Evolutionary conservation across 179 eudicot species (phyloP).

Genomic region (Dionaea muscipula): DNA sequence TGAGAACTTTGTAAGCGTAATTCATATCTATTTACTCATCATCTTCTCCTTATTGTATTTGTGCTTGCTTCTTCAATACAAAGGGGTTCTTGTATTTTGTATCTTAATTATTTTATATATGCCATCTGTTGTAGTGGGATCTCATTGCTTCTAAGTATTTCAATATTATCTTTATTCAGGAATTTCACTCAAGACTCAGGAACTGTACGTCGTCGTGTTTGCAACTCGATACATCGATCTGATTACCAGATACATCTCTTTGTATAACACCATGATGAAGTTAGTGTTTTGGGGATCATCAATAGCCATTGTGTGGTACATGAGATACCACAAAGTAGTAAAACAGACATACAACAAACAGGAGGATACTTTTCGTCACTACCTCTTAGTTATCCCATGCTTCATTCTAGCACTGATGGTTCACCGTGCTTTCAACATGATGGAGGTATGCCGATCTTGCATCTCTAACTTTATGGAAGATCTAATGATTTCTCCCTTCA

Average conservation of each 20-base stretch:
- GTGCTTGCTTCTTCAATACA: too few relatives aligned
- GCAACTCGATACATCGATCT: conserved; percentile 27
- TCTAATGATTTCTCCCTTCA: background rate
- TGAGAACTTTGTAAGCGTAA: too few relatives aligned
- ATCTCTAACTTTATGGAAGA: background rate
- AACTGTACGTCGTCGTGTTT: conserved; percentile 27
- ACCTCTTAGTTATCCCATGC: conserved; percentile 29
- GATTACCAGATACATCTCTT: conserved; percentile 19
- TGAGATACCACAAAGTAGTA: conserved; percentile 41
- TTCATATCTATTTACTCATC: too few relatives aligned
- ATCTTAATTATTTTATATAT: too few relatives aligned
- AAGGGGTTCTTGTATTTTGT: too few relatives aligned
- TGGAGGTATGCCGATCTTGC: conserved; percentile 26
- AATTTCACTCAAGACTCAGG: conserved; percentile 33
- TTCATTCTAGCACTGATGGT: conserved; percentile 38
- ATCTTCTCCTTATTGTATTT: too few relatives aligned
- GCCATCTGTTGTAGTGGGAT: background rate
- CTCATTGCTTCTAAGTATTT: background rate
- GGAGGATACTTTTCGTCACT: conserved; percentile 42
- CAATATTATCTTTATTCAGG: conserved; percentile 14
- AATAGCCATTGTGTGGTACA: conserved; percentile 27
- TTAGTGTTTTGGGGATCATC: conserved; percentile 26
- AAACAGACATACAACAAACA: conserved; percentile 42
- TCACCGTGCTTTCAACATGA: conserved; percentile 23
- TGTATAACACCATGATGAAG: conserved; percentile 32